These are phyloP conservation scores for Saccharomycopsis lassenensis DNA, from an alignment of 805 yeast genomes.

Conservation along the genomic window DNA sequence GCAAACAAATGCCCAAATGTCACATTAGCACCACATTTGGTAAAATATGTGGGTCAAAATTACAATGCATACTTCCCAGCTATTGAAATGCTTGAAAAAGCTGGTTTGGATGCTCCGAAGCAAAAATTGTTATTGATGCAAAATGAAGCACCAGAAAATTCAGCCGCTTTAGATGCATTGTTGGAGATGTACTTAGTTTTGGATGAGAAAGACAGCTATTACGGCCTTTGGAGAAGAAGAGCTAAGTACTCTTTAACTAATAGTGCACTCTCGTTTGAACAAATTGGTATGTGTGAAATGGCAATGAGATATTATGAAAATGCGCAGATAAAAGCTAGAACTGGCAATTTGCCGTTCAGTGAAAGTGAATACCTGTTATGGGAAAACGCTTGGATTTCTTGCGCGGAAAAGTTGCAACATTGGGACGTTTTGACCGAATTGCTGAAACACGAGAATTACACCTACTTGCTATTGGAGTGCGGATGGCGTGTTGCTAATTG, in stretches of 20 bases:
- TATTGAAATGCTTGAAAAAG: constrained; percentile 67
- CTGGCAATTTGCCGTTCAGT: constrained; percentile 90
- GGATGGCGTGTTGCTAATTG: constrained; percentile 99
- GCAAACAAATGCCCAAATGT: constrained; percentile 58
- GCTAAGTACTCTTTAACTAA: constrained; percentile 92
- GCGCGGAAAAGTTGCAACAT: constrained; percentile 94
- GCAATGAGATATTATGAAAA: constrained; percentile 91
- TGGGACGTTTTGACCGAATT: constrained; percentile 96
- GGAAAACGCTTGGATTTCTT: constrained; percentile 98
- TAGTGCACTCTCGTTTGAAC: constrained; percentile 88
- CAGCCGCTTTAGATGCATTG: constrained; percentile 80
- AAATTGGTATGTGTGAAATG: constrained; percentile 87
- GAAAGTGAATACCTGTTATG: constrained; percentile 91
- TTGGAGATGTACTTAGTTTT: constrained; percentile 79
- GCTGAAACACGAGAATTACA: constrained; percentile 96
- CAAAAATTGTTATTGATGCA: too few species aligned
- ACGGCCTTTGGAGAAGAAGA: constrained; percentile 94
- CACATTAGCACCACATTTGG: constrained; percentile 86
- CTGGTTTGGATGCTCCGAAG: too few species aligned
- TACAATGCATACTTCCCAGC: constrained; percentile 91
- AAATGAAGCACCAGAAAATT: constrained; percentile 28
- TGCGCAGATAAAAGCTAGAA: constrained; percentile 92
- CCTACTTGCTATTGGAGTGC: constrained; percentile 90
- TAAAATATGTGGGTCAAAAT: constrained; percentile 77
- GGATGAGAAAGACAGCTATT: constrained; percentile 94